A percentile compares a stretch with the other conserved stretches of the same genome.
These are phyloP conservation scores for Botrytis hyacinthi DNA, from an alignment of 2,329 filamentous ascomycete genomes.

Conservation along the genomic window DNA sequence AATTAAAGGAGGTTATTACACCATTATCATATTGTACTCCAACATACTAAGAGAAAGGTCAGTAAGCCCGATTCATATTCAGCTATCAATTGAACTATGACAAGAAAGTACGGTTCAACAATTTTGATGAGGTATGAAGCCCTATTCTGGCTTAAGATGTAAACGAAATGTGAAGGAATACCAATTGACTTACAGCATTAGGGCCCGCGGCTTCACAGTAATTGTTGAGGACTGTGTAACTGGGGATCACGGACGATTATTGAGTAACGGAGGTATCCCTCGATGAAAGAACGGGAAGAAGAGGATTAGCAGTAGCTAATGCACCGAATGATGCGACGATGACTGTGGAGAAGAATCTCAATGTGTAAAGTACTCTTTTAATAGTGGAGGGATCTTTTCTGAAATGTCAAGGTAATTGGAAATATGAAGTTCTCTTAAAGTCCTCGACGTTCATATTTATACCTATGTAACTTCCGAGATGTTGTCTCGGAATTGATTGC, in stretches of 20 bases:
- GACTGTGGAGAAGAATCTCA: background rate
- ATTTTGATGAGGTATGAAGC: background rate
- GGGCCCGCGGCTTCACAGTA: background rate
- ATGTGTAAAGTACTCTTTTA: background rate
- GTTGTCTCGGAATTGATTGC: background rate
- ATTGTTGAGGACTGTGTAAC: background rate
- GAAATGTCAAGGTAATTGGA: background rate
- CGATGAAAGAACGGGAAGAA: background rate
- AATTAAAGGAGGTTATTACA: conserved; percentile 2
- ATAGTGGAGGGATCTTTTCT: too few species aligned
- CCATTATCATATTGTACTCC: background rate
- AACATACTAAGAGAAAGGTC: background rate
- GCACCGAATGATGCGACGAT: background rate
- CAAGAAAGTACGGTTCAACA: background rate
- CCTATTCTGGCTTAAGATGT: background rate
- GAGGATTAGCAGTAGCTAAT: background rate
- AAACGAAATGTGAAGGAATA: background rate
- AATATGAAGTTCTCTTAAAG: background rate
- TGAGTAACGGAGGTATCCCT: background rate
- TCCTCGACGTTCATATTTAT: background rate
- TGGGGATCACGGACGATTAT: background rate
- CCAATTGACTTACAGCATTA: background rate
- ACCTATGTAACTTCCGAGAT: background rate
- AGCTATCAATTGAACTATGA: background rate
- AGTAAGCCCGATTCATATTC: background rate